Base-by-base conservation (phyloP, 1,284 basidiomycete species). In the Waitea zeae region DNA sequence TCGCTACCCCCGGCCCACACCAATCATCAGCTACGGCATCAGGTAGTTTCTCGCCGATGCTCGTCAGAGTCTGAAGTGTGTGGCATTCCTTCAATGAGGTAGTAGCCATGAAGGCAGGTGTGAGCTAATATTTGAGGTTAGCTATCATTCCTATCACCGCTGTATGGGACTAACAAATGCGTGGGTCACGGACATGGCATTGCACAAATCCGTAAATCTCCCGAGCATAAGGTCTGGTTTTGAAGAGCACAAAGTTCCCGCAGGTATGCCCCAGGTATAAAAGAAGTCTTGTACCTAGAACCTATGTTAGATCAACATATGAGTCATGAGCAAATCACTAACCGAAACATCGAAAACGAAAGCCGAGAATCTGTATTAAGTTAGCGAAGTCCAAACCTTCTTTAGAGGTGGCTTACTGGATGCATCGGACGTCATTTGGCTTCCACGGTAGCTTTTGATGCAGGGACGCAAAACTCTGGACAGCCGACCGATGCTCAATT, bases 101-200 rank as follows among this genome's bases (percentile, higher is more conserved):
- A 46, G 51, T 50, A 13, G 53, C 53, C 45, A 53, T 49, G 31
- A 56, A 52, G 1, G 53, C 53, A 0, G 53, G 53, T 3, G 53
- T 56, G 20, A 55, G 40, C 41, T 42, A 20, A 4, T 37, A 3
- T 11, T 9, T 20, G 20, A 3, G 31, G 17, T 22, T 3, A 24
- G 31, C n/a, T n/a, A 12, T 18, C 13, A 18, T 17, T 20, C 28
- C 4, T n/a, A n/a, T 9, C n/a, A n/a, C n/a, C 24, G 24, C n/a
- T n/a, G n/a, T n/a, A n/a, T 26, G 24, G 9, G n/a, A 26, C 24
- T 7, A 9, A 26, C 24, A n/a, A 9, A 9, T 7, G 24, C 24
- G 24, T 26, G 24, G n/a, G 24, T 26, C 7, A n/a, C 24, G 7
- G 7, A 7, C 9, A 26, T 9, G 7, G 24, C 24, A 9, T 26